phyloP scores from a whole-genome alignment of 108 stramenopile genomes.

The Cyclotella baltica region DNA sequence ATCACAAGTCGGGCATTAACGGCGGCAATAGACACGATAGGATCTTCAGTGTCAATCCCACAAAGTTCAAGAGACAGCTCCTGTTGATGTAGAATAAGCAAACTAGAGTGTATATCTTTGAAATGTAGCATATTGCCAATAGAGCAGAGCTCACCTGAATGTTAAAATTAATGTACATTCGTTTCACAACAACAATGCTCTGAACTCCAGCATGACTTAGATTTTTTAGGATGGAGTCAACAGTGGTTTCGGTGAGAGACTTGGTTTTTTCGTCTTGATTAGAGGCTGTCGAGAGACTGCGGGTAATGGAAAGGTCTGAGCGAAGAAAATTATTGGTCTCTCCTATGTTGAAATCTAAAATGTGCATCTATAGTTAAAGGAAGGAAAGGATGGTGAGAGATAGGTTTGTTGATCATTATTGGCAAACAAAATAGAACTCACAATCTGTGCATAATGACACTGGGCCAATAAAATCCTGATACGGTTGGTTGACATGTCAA shows the following conservation, averaged over 20 bases:
- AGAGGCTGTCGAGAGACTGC: conserved; percentile 1
- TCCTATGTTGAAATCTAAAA: conserved; percentile 72
- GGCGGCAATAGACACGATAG: conserved; percentile 68
- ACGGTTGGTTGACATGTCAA: conserved; percentile 62
- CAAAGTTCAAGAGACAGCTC: conserved; percentile 66
- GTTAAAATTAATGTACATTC: conserved; percentile 64
- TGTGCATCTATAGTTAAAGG: conserved; percentile 40
- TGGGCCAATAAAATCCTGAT: conserved; percentile 65
- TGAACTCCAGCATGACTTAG: conserved; percentile 77
- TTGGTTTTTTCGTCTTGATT: conserved; percentile 12
- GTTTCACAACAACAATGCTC: conserved; percentile 49
- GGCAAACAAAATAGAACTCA: background rate
- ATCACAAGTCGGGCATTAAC: conserved; percentile 59
- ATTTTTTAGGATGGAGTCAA: conserved; percentile 35
- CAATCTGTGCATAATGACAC: conserved; percentile 72
- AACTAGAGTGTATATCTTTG: background rate
- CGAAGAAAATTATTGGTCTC: conserved; percentile 74
- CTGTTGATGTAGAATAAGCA: background rate
- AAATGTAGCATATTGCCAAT: background rate
- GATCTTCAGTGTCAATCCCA: conserved; percentile 49
- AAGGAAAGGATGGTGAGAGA: background rate
- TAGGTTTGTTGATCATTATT: background rate
- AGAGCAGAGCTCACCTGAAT: conserved; percentile 32
- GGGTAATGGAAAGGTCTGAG: conserved; percentile 27
- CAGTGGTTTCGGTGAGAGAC: conserved; percentile 11